Evolutionary conservation across 176 grass and related monocot species (phyloP).

Genomic region (Aegilops umbellulata): DNA sequence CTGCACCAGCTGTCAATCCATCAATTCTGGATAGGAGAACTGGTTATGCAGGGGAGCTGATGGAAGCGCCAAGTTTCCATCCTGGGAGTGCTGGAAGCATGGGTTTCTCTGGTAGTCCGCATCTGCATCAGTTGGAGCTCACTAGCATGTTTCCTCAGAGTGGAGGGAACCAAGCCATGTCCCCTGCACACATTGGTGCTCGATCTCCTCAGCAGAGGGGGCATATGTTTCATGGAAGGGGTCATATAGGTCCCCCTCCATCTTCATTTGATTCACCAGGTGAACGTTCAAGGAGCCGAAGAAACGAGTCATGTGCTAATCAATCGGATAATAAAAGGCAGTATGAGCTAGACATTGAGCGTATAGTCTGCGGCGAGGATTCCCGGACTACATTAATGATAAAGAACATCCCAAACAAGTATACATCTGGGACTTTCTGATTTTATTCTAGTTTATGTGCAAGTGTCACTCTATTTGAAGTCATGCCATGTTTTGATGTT

Average conservation of each 20-base stretch:
- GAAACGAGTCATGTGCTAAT: conserved; percentile 66
- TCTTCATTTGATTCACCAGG: conserved; percentile 58
- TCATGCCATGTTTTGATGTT: conserved; percentile 35
- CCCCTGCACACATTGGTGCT: conserved; percentile 54
- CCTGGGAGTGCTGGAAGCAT: conserved; percentile 55
- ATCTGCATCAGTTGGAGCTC: conserved; percentile 61
- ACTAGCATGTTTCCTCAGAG: conserved; percentile 39
- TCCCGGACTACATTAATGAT: conserved; percentile 90
- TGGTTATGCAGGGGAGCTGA: conserved; percentile 42
- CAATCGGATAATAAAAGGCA: conserved; percentile 87
- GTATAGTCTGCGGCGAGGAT: conserved; percentile 68
- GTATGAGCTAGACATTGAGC: conserved; percentile 88
- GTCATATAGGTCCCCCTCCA: conserved; percentile 46
- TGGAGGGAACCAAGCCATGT: conserved; percentile 46
- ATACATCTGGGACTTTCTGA: conserved; percentile 25
- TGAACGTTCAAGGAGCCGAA: conserved; percentile 63
- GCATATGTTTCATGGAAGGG: conserved; percentile 74
- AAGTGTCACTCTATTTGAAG: conserved; percentile 16
- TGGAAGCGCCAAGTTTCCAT: conserved; percentile 56
- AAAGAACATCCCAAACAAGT: conserved; percentile 99
- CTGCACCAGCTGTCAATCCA: conserved; percentile 66
- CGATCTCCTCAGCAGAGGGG: conserved; percentile 73
- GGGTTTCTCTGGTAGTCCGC: conserved; percentile 57
- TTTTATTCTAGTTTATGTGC: conserved; percentile 41
- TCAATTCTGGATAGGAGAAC: conserved; percentile 60